phyloP scores from a whole-genome alignment of 129 eudicot genomes.

The Centrapalus pauciflorus region DNA sequence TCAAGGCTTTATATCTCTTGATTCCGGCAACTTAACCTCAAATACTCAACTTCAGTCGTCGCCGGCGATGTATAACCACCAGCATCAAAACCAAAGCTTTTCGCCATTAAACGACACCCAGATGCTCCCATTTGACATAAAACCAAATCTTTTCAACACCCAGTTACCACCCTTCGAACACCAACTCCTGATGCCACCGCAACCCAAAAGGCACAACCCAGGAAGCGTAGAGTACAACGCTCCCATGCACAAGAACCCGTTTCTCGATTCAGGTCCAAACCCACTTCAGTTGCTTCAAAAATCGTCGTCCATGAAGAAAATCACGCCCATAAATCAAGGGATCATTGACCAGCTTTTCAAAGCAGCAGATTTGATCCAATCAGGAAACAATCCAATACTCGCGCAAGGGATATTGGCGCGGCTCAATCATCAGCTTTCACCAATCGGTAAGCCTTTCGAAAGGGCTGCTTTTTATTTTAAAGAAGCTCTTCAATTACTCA shows the following conservation, averaged over 20 bases:
- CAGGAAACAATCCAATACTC: conserved; percentile 60
- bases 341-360: conserved; percentile 74
- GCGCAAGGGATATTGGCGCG: conserved; percentile 99
- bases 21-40: conserved; percentile 23
- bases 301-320: conserved; percentile 39
- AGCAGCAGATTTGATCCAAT: conserved; percentile 75
- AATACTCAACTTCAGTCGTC: conserved; percentile 18
- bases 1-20: conserved; percentile 48
- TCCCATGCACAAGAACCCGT: conserved; percentile 35
- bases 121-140: conserved; percentile 46
- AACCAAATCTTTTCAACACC: conserved; percentile 53
- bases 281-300: conserved; percentile 51
- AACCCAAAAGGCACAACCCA: conserved; percentile 61
- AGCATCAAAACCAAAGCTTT: conserved; percentile 34
- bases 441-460: conserved; percentile 78
- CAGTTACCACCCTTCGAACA: conserved; percentile 56
- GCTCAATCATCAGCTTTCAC: conserved; percentile 99
- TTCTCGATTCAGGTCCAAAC: conserved; percentile 42
- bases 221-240: conserved; percentile 41
- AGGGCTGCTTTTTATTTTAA: conserved; percentile 90
- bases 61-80: conserved; percentile 15
- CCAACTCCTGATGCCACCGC: conserved; percentile 43
- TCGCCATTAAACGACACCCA: conserved; percentile 37
- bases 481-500: conserved; percentile 76
- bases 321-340: conserved; percentile 32